Conservation (phyloP, 139 green algal species). For the Chlamydomonas sp. region DNA sequence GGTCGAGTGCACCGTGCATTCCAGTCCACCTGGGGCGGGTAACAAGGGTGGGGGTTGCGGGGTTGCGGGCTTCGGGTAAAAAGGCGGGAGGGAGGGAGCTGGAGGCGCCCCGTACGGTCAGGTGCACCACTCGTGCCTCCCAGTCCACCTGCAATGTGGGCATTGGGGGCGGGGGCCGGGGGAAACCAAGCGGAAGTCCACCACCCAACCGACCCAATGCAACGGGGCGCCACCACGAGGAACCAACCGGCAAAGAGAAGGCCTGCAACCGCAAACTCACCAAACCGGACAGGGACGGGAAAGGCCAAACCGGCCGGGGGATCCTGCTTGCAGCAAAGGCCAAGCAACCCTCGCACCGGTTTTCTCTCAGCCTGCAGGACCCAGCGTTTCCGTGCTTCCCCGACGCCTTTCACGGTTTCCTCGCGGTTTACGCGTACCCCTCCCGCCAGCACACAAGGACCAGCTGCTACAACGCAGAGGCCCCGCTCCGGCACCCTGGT, state of each 20-base stretch:
- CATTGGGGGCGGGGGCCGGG: neutral
- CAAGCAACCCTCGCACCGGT: neutral
- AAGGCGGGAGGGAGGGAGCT: slow-evolving; percentile 11
- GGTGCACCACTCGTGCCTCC: slow-evolving; percentile 14
- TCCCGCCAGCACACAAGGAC: too few species aligned
- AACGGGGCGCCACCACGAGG: neutral
- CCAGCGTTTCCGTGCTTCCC: too few species aligned
- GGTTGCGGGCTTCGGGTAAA: too few species aligned
- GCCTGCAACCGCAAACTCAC: neutral
- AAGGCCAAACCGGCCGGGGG: neutral
- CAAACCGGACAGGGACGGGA: neutral
- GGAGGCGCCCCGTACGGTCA: slow-evolving; percentile 40
- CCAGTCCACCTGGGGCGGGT: too few species aligned
- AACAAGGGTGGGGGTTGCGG: too few species aligned
- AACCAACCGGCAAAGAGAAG: neutral
- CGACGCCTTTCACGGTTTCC: too few species aligned
- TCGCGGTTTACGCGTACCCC: too few species aligned
- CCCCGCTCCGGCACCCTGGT: too few species aligned
- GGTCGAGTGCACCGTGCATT: too few species aligned
- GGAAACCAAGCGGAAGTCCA: neutral
- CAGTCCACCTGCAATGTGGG: slow-evolving; percentile 40
- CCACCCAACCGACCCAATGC: neutral
- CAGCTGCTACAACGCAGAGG: too few species aligned
- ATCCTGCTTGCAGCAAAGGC: neutral
- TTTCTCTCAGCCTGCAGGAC: neutral